A percentile compares a stretch with the other conserved stretches of the same genome.
Evolutionary conservation across 75 land plant genomes (phyloP).

Genomic region (Pinus albicaulis): DNA sequence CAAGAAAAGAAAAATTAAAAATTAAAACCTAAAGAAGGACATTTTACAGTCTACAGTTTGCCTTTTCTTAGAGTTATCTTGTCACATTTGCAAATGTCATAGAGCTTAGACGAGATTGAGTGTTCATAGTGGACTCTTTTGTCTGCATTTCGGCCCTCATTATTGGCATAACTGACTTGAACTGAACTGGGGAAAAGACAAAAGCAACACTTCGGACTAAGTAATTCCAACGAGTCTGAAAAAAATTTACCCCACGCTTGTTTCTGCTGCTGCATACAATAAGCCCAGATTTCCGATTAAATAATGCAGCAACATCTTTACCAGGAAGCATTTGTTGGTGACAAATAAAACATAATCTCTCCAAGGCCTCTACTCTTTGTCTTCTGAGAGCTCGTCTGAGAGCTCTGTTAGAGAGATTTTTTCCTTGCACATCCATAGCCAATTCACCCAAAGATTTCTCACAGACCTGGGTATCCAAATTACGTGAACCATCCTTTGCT

Average conservation of each 20-base stretch:
- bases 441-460: neutral
- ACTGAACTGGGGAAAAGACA: neutral
- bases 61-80: no score
- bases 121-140: neutral
- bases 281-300: constrained; percentile 68
- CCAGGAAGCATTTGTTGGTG: constrained; percentile 83
- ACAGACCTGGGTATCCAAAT: neutral
- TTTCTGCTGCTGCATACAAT: constrained; percentile 92
- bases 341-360: constrained; percentile 83
- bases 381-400: constrained; percentile 55
- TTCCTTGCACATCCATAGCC: neutral
- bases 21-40: constrained; percentile 2
- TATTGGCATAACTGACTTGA: neutral
- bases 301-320: constrained; percentile 84
- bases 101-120: no score
- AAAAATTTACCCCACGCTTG: constrained; percentile 64
- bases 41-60: neutral
- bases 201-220: neutral
- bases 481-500: neutral
- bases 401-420: constrained; percentile 32
- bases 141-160: neutral
- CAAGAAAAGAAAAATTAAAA: constrained; percentile 8
- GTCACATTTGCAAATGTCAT: no score
- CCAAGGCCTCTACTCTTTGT: constrained; percentile 51
- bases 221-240: neutral